phyloP scores from a whole-genome alignment of 768 basidiomycete species.

The Leccinum ochraceum region DNA sequence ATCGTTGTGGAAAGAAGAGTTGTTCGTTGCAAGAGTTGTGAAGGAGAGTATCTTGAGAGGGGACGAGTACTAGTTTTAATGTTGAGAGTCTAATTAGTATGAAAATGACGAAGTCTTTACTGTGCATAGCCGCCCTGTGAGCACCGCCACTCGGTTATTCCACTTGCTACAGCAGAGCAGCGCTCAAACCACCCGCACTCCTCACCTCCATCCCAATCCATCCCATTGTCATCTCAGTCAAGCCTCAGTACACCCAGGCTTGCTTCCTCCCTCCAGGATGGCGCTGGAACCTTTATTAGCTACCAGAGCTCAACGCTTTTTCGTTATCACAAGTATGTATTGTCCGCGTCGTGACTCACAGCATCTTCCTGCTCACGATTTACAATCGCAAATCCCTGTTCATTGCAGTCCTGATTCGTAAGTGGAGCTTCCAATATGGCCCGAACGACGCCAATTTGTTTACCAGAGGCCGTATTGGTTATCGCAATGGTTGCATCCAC shows the following conservation, averaged over 20 bases:
- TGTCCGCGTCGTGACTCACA: conserved; percentile 22
- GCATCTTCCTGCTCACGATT: conserved; percentile 8
- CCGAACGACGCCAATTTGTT: conserved; percentile 1
- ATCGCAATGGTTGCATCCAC: conserved; percentile 72
- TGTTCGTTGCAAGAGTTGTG: conserved; percentile 50
- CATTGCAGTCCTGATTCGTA: conserved; percentile 57
- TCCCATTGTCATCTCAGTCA: conserved; percentile 14
- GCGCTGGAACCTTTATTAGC: conserved; percentile 70
- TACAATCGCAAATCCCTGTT: conserved; percentile 8
- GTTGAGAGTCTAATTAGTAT: not conserved
- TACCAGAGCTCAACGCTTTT: conserved; percentile 70
- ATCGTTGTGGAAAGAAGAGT: conserved; percentile 63
- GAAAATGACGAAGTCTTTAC: not conserved
- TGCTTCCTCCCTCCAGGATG: conserved; percentile 44
- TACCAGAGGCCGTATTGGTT: conserved; percentile 71
- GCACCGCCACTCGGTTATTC: not conserved
- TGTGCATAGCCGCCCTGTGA: not conserved
- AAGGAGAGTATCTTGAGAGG: conserved; percentile 44
- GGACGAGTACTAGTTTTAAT: conserved; percentile 44
- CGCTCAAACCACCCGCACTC: not conserved
- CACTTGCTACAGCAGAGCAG: not conserved
- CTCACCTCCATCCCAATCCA: conserved; percentile 3
- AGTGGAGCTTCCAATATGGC: conserved; percentile 35
- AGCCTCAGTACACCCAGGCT: conserved; percentile 15
- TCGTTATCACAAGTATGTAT: conserved; percentile 63